Evolutionary conservation across 352 stramenopile species (phyloP), one percentile per base, ranked within the genome.

Genomic region (Globisporangium mamillatum): DNA sequence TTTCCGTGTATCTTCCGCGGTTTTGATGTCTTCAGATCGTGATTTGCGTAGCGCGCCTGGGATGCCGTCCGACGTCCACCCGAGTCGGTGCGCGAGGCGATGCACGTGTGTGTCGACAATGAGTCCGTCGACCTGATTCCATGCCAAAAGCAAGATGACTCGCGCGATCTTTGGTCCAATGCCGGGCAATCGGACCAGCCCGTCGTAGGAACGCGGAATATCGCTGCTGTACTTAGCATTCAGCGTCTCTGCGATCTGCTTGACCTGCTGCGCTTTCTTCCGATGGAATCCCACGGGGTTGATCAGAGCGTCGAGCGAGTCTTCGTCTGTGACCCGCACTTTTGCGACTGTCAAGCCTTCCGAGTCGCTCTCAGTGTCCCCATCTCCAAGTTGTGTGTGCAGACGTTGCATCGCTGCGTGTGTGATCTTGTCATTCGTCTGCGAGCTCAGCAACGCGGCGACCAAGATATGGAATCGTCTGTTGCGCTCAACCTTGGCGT

Each of bases 101-200:
- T 92, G 86, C 12, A 94, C 81, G 67, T 94, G 86, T 1, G 86
- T 94, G 74, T 94, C 86, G 44, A 94, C 86, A 46, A 92, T 82
- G 54, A 94, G 75, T 1, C 86, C 86, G 63, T 88, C 73, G n/a
- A 82, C 80, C 53, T 79, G 61, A 16, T 73, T 68, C 86, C 86
- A 94, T 1, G 84, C 84, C 4, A 94, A 60, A 53, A 92, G 65
- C 55, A 81, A 63, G 27, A 90, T 78, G 18, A 94, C 75, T 34
- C 86, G 82, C 25, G 84, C 84, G 66, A 94, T 87, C 70, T 94
- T 94, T 4, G 86, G 84, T 0, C 86, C 86, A 22, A 94, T 76
- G 32, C 86, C 86, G 41, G 86, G 86, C 57, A 94, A 70, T 20
- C 69, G 41, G 22, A 80, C 53, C 9, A 94, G 60, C 1, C 84